These are phyloP conservation scores for Kodamaea sagamina DNA, from an alignment of 805 yeast genomes.

Conservation along the genomic window DNA sequence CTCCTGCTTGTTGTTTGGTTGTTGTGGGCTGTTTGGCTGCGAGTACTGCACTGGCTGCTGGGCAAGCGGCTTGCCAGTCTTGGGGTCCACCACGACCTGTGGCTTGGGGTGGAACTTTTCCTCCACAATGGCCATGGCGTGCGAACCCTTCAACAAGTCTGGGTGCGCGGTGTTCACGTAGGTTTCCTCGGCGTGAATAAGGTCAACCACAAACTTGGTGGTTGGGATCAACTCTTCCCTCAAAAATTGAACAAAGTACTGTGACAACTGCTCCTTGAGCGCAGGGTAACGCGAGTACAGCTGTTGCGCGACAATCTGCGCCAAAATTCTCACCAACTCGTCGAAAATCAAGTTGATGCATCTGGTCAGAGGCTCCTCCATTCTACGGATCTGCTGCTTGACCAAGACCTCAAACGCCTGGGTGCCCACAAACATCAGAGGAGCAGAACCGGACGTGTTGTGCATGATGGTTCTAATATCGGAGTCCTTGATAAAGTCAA, in stretches of 20 bases:
- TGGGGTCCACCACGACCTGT: slow-evolving; percentile 80
- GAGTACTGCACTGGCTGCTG: slow-evolving; percentile 31
- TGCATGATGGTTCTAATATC: slow-evolving; percentile 97
- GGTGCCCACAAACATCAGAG: slow-evolving; percentile 94
- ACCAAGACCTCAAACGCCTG: slow-evolving; percentile 86
- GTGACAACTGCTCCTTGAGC: slow-evolving; percentile 82
- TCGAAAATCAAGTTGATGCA: slow-evolving; percentile 91
- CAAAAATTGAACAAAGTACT: slow-evolving; percentile 74
- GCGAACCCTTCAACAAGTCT: slow-evolving; percentile 90
- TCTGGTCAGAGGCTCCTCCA: slow-evolving; percentile 89
- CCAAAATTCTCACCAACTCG: slow-evolving; percentile 86
- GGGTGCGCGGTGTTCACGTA: slow-evolving; percentile 98
- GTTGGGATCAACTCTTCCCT: slow-evolving; percentile 84
- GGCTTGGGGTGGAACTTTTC: slow-evolving; percentile 79
- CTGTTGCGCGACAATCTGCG: slow-evolving; percentile 75
- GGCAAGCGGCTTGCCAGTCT: slow-evolving; percentile 80
- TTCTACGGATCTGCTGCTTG: slow-evolving; percentile 62
- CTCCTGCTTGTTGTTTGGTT: slow-evolving; percentile 36
- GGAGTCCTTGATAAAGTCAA: slow-evolving; percentile 91
- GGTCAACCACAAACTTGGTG: slow-evolving; percentile 77
- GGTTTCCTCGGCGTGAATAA: slow-evolving; percentile 84
- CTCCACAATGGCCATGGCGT: slow-evolving; percentile 90
- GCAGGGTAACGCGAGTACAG: slow-evolving; percentile 88
- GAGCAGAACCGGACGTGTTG: slow-evolving; percentile 93
- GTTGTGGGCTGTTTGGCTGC: slow-evolving; percentile 13